phyloP scores from a whole-genome alignment of 257 asterid species.

The Solanum dulcamara region DNA sequence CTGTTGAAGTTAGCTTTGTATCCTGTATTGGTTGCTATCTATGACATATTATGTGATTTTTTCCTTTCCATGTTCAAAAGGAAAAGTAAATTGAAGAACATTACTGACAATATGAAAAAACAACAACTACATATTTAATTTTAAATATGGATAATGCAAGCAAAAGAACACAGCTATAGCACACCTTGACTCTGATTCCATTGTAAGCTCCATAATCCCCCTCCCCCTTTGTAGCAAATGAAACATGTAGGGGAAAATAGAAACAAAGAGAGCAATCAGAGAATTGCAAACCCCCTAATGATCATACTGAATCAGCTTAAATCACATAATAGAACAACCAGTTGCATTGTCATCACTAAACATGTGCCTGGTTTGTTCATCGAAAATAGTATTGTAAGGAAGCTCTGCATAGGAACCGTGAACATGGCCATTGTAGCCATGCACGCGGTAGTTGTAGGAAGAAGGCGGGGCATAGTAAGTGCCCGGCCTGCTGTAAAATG shows the following conservation, averaged over 20 bases:
- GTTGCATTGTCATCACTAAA: conserved; percentile 67
- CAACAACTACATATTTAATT: background rate
- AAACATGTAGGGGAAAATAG: background rate
- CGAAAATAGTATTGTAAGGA: conserved; percentile 24
- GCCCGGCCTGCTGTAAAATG: conserved; percentile 9
- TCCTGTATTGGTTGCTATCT: background rate
- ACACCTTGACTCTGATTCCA: background rate
- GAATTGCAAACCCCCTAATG: background rate
- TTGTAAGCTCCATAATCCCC: background rate
- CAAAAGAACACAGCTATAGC: background rate
- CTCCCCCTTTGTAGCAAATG: background rate
- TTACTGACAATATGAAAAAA: background rate
- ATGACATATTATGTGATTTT: background rate
- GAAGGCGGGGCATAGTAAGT: conserved; percentile 17
- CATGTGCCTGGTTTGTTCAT: conserved; percentile 25
- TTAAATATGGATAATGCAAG: background rate
- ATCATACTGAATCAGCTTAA: background rate
- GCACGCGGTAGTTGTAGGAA: conserved; percentile 41
- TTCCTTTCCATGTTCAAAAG: background rate
- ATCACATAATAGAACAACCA: conserved; percentile 63
- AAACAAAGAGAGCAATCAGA: background rate
- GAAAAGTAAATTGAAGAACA: background rate
- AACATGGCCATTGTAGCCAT: conserved; percentile 49
- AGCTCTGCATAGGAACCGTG: conserved; percentile 49
- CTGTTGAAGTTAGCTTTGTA: background rate